Evolutionary conservation across 805 yeast genomes (phyloP), one percentile per base, ranked within the genome.

Genomic region (Cyberlindnera xishuangbannaensis): DNA sequence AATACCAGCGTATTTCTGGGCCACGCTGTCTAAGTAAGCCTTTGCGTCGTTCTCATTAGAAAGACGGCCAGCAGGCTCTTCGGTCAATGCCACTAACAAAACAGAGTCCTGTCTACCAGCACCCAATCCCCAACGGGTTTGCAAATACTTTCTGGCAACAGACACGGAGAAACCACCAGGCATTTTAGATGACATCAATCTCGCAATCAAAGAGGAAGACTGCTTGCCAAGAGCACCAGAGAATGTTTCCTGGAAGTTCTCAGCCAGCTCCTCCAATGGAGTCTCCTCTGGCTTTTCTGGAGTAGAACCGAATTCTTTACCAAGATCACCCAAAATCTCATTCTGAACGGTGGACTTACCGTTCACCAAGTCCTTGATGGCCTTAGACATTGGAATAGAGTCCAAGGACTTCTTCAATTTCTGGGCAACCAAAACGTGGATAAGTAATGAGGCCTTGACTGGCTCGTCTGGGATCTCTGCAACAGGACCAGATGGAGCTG

Each of bases 231-330:
- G 74, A 45, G 77, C 72, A 48, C 97, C 97, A 46, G 66, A 58
- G 69, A 86, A 92, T 18, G 88, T 68, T 45, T 86, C 95, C 67
- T 90, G 96, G 76, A 92, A 85, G 52, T 76, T 79, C 56, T 86
- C 97, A 30, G 97, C 97, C 59, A 92, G 77, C 64, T 92, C 99
- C 56, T 77, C 83, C 50, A 92, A 73, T 42, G 98, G 98, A 27
- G 95, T 83, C 57, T 92, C 99, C 66, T 92, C 99, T 43, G 99
- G 97, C 65, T 92, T 92, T 65, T 92, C 99, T 27, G 99, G 99
- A 31, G 97, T 88, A 28, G 92, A 65, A 53, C 97, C 97, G 56
- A 92, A 92, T 67, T 92, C 99, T 65, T 92, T 92, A 57, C 97
- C 97, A 54, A 92, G 73, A 56, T 92, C 99, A 71, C 99, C 99